Evolutionary conservation across 1,139 yeast genomes (phyloP).

Genomic region (Candida sojae): DNA sequence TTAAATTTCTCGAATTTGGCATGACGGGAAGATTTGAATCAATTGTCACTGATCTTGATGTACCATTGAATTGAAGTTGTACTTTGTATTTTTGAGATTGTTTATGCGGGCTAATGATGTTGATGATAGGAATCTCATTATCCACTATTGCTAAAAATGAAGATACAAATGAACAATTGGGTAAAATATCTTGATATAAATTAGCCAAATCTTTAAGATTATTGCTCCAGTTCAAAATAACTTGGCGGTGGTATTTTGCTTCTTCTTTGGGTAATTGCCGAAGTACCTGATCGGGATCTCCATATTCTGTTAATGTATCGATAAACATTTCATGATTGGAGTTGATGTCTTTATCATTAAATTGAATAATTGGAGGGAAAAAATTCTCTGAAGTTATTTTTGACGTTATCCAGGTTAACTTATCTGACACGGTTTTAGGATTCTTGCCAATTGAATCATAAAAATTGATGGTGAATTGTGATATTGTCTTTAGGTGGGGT

Average conservation of each 20-base stretch:
- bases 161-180: conserved; percentile 81
- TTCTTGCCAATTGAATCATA: conserved; percentile 19
- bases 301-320: background rate
- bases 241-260: conserved; percentile 17
- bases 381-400: conserved; percentile 21
- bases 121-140: conserved; percentile 15
- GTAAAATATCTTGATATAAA: conserved; percentile 55
- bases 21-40: conserved; percentile 46
- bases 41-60: conserved; percentile 49
- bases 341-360: conserved; percentile 14
- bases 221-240: conserved; percentile 19
- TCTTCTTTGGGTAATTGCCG: conserved; percentile 20
- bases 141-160: conserved; percentile 51
- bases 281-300: conserved; percentile 5
- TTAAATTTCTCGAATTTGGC: conserved; percentile 23
- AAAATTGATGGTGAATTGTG: conserved; percentile 21
- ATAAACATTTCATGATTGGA: conserved; percentile 18
- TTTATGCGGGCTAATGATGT: conserved; percentile 28
- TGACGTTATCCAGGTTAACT: conserved; percentile 49
- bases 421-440: conserved; percentile 17
- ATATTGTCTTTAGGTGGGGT: conserved; percentile 14
- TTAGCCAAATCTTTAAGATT: conserved; percentile 19
- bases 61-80: conserved; percentile 56
- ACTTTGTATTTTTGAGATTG: conserved; percentile 36
- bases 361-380: conserved; percentile 38